Evolutionary conservation across 352 stramenopile genomes (phyloP).

Genomic region (Globisporangium recalcitrans): DNA sequence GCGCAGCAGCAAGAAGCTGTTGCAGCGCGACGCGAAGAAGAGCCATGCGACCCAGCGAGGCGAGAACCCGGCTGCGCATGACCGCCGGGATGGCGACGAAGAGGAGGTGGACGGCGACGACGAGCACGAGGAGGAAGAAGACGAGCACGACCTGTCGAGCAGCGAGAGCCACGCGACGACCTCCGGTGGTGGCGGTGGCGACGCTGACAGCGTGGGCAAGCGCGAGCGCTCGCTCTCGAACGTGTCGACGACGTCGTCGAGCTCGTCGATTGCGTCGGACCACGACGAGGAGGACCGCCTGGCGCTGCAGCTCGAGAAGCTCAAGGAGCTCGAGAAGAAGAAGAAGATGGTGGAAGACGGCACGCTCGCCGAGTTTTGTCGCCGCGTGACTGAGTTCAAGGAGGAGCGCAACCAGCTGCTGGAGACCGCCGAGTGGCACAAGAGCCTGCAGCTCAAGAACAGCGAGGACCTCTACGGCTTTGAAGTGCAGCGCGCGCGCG

Average conservation of each 20-base stretch:
- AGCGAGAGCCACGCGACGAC: constrained; percentile 15
- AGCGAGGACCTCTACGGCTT: constrained; percentile 72
- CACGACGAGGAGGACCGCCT: constrained; percentile 32
- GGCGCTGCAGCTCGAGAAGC: constrained; percentile 41
- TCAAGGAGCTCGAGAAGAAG: constrained; percentile 77
- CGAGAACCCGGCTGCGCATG: constrained; percentile 13
- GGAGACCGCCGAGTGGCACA: constrained; percentile 72
- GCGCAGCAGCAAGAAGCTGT: constrained; percentile 18
- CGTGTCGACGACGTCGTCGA: constrained; percentile 61
- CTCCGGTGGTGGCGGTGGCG: constrained; percentile 2
- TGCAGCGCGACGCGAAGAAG: constrained; percentile 24
- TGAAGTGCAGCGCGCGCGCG: constrained; percentile 61
- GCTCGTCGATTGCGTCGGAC: constrained; percentile 45
- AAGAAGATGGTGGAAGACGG: constrained; percentile 81
- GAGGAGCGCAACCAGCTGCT: constrained; percentile 70
- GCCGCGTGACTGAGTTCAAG: constrained; percentile 79
- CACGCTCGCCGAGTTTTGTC: constrained; percentile 76
- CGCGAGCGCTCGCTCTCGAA: constrained; percentile 61
- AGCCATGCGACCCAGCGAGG: constrained; percentile 3
- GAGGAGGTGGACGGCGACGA: constrained; percentile 27
- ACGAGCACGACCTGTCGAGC: constrained; percentile 19
- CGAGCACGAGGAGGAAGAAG: constrained; percentile 18
- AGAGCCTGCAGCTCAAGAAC: constrained; percentile 84
- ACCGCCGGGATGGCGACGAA: constrained; percentile 22
- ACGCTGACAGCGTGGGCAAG: constrained; percentile 10